These are phyloP conservation scores for Rubroboletus pulcherrimus DNA, from an alignment of 768 basidiomycete species.

Conservation along the genomic window DNA sequence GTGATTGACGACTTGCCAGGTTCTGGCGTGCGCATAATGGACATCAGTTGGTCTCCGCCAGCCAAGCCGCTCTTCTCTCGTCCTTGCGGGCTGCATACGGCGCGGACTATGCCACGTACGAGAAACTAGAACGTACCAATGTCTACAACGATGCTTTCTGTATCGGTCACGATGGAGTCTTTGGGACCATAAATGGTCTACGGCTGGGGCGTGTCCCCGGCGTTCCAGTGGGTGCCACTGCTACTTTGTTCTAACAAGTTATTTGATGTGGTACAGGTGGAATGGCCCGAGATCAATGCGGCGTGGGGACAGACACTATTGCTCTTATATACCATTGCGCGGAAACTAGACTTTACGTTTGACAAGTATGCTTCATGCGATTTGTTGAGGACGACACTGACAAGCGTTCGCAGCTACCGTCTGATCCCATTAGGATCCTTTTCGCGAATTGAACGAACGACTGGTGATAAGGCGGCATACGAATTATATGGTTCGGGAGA, in stretches of 20 bases:
- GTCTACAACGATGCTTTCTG: conserved; percentile 96
- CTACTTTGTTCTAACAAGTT: conserved; percentile 1
- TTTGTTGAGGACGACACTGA: conserved; percentile 6
- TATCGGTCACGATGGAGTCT: conserved; percentile 90
- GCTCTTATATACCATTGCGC: conserved; percentile 83
- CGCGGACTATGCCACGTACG: conserved; percentile 69
- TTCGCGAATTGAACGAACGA: conserved; percentile 82
- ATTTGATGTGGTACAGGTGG: conserved; percentile 55
- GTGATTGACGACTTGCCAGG: conserved; percentile 36
- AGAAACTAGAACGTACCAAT: conserved; percentile 86
- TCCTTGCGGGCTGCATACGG: conserved; percentile 76
- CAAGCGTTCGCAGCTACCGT: conserved; percentile 58
- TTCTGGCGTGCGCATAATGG: conserved; percentile 83
- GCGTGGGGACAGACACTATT: conserved; percentile 98
- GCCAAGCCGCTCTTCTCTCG: conserved; percentile 65
- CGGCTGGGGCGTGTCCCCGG: conserved; percentile 84
- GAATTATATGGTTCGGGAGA: conserved; percentile 96
- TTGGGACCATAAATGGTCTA: conserved; percentile 97
- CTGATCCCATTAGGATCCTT: conserved; percentile 94
- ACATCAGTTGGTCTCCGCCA: conserved; percentile 59
- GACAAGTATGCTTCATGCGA: conserved; percentile 55
- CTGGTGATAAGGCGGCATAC: conserved; percentile 78
- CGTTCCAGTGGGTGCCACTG: conserved; percentile 55
- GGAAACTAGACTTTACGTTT: conserved; percentile 88
- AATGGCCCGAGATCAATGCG: conserved; percentile 98